Percentiles rank a stretch among this genome's conserved stretches.
These are phyloP conservation scores for Viridothelium virens DNA, from an alignment of 495 filamentous ascomycete species.

Conservation along the genomic window DNA sequence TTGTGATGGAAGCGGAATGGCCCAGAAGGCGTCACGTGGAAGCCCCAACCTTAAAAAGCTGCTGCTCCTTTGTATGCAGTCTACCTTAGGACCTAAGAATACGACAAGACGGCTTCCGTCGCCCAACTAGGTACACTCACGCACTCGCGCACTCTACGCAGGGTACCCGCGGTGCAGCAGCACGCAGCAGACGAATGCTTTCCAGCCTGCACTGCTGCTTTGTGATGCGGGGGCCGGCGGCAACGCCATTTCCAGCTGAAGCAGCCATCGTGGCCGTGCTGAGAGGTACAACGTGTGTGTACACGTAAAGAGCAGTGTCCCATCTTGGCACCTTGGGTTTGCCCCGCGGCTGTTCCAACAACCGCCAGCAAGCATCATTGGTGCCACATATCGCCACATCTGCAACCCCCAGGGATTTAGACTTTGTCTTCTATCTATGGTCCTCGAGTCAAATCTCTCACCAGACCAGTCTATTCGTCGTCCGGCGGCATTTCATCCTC, in stretches of 20 bases:
- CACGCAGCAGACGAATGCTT: too few species aligned
- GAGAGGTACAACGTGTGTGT: too few species aligned
- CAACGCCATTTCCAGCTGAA: not conserved
- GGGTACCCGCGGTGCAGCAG: too few species aligned
- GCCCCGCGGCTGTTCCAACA: constrained; percentile 5
- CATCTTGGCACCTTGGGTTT: too few species aligned
- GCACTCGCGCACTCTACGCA: too few species aligned
- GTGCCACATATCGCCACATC: not conserved
- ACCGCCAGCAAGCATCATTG: not conserved
- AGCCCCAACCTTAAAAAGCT: not conserved
- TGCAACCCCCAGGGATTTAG: not conserved
- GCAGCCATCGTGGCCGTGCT: constrained; percentile 6
- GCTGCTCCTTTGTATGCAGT: too few species aligned
- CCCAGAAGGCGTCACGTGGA: not conserved
- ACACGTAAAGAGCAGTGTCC: too few species aligned
- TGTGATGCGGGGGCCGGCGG: not conserved
- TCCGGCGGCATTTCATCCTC: constrained; percentile 97
- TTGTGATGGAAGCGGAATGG: constrained; percentile 11
- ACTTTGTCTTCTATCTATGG: not conserved
- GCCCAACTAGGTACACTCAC: too few species aligned
- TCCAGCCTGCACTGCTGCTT: not conserved
- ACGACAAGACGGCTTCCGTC: too few species aligned
- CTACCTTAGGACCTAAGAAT: too few species aligned
- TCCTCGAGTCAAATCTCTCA: not conserved
- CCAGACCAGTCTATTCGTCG: constrained; percentile 55